These are phyloP conservation scores for Erythrophleum fordii DNA, from an alignment of 306 rosid genomes.

Conservation along the genomic window DNA sequence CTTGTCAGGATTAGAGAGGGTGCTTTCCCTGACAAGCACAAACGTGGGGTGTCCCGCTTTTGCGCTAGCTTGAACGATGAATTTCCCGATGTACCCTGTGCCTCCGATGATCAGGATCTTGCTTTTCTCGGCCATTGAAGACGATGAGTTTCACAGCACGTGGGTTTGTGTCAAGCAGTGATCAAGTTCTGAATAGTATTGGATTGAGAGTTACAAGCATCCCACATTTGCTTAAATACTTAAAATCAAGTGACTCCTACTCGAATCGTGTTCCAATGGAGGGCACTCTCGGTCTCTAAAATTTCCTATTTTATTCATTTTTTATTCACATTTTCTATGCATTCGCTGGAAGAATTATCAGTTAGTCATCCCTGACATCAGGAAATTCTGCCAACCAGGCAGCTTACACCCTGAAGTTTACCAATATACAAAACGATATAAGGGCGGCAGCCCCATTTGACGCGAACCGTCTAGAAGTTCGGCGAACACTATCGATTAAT, in stretches of 20 bases:
- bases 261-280: no score
- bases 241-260: not conserved
- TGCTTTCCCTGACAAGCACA: conserved; percentile 44
- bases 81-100: conserved; percentile 46
- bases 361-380: not conserved
- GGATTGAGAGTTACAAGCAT: not conserved
- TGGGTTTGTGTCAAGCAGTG: not conserved
- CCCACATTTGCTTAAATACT: not conserved
- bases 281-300: no score
- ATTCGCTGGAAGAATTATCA: not conserved
- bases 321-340: no score
- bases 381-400: not conserved
- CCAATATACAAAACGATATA: not conserved
- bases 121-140: conserved; percentile 40
- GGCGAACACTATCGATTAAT: not conserved
- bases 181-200: not conserved
- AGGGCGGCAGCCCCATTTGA: not conserved
- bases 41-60: conserved; percentile 52
- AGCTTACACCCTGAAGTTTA: no score
- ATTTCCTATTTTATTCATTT: no score
- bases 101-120: conserved; percentile 50
- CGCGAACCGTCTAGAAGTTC: not conserved
- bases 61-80: conserved; percentile 44
- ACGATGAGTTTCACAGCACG: not conserved
- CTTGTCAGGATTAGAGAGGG: conserved; percentile 45